These are phyloP conservation scores for Rhexocercosporidium sp. DNA, from an alignment of 2,329 filamentous ascomycete species.

Conservation along the genomic window DNA sequence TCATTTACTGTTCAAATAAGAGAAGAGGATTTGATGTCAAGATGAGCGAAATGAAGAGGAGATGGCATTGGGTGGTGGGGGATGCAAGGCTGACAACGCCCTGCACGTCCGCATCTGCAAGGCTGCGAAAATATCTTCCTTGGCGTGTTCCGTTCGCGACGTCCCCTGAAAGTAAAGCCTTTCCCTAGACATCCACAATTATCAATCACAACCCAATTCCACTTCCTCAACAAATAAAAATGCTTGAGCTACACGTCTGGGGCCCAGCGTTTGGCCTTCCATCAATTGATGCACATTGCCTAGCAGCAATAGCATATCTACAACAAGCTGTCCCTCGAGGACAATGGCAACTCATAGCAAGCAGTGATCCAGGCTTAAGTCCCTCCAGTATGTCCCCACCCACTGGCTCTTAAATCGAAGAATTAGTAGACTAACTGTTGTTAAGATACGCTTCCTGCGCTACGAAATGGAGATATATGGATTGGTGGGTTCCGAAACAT, in stretches of 20 bases:
- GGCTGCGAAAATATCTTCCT: background rate
- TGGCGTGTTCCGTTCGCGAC: background rate
- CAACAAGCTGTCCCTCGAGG: conserved; percentile 62
- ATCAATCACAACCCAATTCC: background rate
- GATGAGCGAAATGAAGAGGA: too few relatives aligned
- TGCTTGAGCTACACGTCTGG: conserved; percentile 85
- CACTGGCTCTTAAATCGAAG: background rate
- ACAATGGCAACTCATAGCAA: conserved; percentile 74
- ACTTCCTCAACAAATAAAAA: conserved; percentile 36
- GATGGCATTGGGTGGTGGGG: background rate
- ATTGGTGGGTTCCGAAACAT: conserved; percentile 59
- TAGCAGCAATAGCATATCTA: conserved; percentile 81
- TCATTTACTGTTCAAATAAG: background rate
- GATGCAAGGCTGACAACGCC: background rate
- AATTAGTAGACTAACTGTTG: conserved; percentile 14
- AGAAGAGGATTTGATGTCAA: background rate
- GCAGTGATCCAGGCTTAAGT: conserved; percentile 73
- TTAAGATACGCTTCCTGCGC: conserved; percentile 60
- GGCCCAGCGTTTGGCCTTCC: conserved; percentile 86
- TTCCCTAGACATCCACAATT: background rate
- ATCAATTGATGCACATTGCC: conserved; percentile 90
- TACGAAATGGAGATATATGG: conserved; percentile 59
- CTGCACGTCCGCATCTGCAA: background rate
- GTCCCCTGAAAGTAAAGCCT: background rate
- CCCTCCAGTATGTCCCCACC: conserved; percentile 65